Base-by-base conservation (phyloP, 331 rosid genomes). In the Rosa hybrid region DNA sequence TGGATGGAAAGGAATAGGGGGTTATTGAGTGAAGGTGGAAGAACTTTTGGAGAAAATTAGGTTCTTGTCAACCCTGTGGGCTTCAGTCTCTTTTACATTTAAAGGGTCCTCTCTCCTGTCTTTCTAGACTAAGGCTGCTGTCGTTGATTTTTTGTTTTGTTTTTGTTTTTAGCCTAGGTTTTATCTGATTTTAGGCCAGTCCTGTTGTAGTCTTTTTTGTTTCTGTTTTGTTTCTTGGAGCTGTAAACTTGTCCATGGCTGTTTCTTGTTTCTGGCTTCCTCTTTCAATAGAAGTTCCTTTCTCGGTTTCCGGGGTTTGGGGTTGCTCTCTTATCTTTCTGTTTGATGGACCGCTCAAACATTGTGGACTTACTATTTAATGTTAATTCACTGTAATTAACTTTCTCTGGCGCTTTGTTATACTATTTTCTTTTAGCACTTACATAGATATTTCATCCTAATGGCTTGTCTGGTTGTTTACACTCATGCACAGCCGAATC, bases 401-500 rank as follows among this genome's bases (percentile, higher is more conserved):
- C 2, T 69, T 59, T 68, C 6, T 69, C 44, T 3, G 38, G 41
- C 9, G 21, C 16, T 72, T 16, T 54, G 74, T 53, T 44, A 12
- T 39, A 48, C 39, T 21, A 74, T 72, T 75, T 51, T 17, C 27
- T 38, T 41, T 74, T 42, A 25, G 49, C 64, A 14, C 48, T 72
- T 68, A 41, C 18, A 50, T 56, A 75, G 72, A 49, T 77, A 38
- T 46, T 50, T 48, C 30, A 76, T 82, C 67, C 74, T 13, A 21
- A 67, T 62, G 7, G 67, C 68, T 81, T 72, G 18, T 77, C 72
- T 30, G 50, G 34, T 78, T 76, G 68, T 82, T 73, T 74, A 44
- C 76, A 72, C 76, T 84, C 77, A 75, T 79, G 65, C 56, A 53
- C 92, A 95, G 99, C 99, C 98, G 41, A 82, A 89, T 83, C 90